phyloP scores from a whole-genome alignment of 345 rosid species.

The Excoecaria agallocha region DNA sequence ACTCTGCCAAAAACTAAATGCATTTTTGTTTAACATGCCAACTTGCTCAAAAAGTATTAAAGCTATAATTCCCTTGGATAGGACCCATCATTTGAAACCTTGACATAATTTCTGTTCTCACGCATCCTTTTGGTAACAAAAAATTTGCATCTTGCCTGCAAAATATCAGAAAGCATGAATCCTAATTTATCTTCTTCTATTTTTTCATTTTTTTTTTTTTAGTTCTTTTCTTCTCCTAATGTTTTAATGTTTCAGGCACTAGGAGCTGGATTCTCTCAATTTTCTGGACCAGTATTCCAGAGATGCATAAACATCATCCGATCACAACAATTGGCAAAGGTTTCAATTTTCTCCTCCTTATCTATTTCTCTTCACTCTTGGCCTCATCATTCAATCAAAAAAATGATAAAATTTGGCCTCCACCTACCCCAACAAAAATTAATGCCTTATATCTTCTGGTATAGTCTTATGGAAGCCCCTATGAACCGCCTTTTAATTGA shows the following conservation, averaged over 20 bases:
- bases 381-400: not conserved
- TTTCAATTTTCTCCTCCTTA: slow-evolving; percentile 16
- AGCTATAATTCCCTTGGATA: not conserved
- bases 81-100: not conserved
- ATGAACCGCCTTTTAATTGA: not conserved
- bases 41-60: not conserved
- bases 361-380: not conserved
- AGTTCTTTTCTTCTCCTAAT: not conserved
- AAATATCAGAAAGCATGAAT: not conserved
- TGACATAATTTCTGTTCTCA: not conserved
- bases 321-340: slow-evolving; percentile 81
- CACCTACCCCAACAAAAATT: not conserved
- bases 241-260: slow-evolving; percentile 58
- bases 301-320: slow-evolving; percentile 85
- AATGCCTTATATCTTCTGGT: not conserved
- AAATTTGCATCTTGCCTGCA: not conserved
- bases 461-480: not conserved
- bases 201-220: slow-evolving; percentile 8
- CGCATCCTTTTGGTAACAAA: not conserved
- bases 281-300: slow-evolving; percentile 84
- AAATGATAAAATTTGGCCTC: no score
- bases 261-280: slow-evolving; percentile 80
- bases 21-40: not conserved
- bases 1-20: not conserved
- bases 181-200: not conserved